A percentile compares a stretch with the other conserved stretches of the same genome.
phyloP scores from a whole-genome alignment of 495 filamentous ascomycete genomes.

The Lepraria neglecta region DNA sequence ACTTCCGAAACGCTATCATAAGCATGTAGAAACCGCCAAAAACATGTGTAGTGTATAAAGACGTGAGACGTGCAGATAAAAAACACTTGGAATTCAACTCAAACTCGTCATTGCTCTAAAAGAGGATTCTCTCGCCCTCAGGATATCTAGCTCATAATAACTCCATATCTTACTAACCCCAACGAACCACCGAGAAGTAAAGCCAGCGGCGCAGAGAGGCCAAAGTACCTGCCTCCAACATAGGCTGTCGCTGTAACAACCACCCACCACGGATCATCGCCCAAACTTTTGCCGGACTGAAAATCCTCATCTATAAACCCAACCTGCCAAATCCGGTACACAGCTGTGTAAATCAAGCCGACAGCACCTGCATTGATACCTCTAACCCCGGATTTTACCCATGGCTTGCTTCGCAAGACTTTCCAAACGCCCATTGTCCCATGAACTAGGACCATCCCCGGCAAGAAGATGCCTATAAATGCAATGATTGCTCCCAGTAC shows the following conservation, averaged over 20 bases:
- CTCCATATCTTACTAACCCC: conserved; percentile 58
- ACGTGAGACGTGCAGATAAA: not conserved
- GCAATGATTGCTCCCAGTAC: conserved; percentile 49
- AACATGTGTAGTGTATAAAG: too few relatives aligned
- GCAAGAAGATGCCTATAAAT: conserved; percentile 57
- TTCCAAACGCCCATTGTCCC: conserved; percentile 60
- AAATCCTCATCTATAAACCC: conserved; percentile 48
- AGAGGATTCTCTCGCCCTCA: conserved; percentile 1
- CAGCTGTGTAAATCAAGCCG: conserved; percentile 64
- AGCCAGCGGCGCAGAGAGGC: conserved; percentile 46
- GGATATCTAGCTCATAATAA: conserved; percentile 24
- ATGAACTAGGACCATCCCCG: conserved; percentile 52
- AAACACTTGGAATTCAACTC: not conserved
- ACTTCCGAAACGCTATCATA: too few relatives aligned
- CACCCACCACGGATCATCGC: conserved; percentile 63
- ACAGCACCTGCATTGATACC: conserved; percentile 63
- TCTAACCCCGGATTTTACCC: conserved; percentile 47
- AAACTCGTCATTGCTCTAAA: not conserved
- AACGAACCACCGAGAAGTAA: conserved; percentile 55
- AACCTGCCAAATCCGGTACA: conserved; percentile 63
- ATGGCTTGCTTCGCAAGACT: conserved; percentile 41
- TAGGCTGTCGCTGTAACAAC: conserved; percentile 55
- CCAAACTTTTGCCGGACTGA: conserved; percentile 47
- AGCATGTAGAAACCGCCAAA: too few relatives aligned
- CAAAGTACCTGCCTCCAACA: conserved; percentile 52